Base-by-base conservation (phyloP, 306 rosid genomes). In the Castanea mollissima region DNA sequence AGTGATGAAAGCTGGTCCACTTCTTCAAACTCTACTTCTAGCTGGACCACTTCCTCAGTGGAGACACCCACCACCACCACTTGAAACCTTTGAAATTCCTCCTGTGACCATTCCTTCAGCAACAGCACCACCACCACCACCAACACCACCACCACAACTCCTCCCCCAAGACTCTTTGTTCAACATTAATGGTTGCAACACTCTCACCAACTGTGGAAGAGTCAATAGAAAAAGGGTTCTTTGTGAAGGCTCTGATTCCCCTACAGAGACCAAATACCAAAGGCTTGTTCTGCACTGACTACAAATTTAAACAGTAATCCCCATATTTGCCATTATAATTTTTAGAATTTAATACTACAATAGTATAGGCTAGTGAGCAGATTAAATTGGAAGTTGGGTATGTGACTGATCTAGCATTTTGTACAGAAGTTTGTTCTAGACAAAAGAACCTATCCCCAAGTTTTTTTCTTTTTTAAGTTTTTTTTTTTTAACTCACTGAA, bases 1-100 rank as follows among this genome's bases (percentile, higher is more conserved):
- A 6, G 99, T 95, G 51, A 93, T 93, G 98, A 90, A 95, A 87
- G 99, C 99, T 2, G 99, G 99, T 5, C 99, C 99, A 68, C 86
- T 95, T 1, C 99, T 95, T 35, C 95, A 92, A 77, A 92, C 95
- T 10, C 87, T 95, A 32, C 94, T 95, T 13, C 64, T 95, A 67
- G 99, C 99, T 6, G 99, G 99, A 64, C 99, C 99, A 74, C 94
- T 95, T 27, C 99, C 99, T 64, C 98, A 95, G 69, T 95, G 99
- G 99, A 91, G 97, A 76, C 99, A 95, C 83, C 99, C 99, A 3
- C 99, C 99, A 3, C 99, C 99, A 0, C 96, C 99, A 5, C 89
- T 95, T 1, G 94, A 95, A 78, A 87, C 99, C 52, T 93, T 87
- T 58, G 90, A 95, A 80, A 95, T 95, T 80, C 99, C 98, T 0